Conservation (phyloP, 2,329 filamentous ascomycete species). For the Colletotrichum filicis region DNA sequence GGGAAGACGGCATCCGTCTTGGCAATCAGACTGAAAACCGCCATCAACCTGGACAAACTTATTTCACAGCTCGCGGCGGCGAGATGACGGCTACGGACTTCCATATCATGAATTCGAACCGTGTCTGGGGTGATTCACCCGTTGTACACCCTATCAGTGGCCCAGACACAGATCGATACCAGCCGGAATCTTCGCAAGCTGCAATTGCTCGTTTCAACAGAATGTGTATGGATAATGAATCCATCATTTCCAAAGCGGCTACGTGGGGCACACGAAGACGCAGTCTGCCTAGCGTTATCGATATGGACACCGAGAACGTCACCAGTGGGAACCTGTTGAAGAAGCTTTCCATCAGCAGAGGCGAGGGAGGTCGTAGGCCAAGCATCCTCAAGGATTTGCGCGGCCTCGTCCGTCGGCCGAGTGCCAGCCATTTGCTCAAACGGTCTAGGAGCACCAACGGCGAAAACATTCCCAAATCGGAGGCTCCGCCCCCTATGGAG, state of each 20-base stretch:
- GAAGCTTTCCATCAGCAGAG: constrained; percentile 65
- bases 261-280: constrained; percentile 77
- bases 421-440: constrained; percentile 56
- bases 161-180: constrained; percentile 45
- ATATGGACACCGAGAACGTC: constrained; percentile 66
- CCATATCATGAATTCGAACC: constrained; percentile 59
- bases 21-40: constrained; percentile 62
- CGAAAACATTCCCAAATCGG: constrained; percentile 43
- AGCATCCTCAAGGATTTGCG: constrained; percentile 62
- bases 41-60: constrained; percentile 59
- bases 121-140: constrained; percentile 62
- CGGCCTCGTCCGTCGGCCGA: constrained; percentile 62
- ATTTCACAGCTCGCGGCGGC: constrained; percentile 55
- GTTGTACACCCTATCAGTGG: constrained; percentile 56
- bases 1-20: constrained; percentile 53
- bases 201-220: constrained; percentile 65
- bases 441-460: constrained; percentile 56
- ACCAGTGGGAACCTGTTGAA: constrained; percentile 72
- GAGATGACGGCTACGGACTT: constrained; percentile 58
- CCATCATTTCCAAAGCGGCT: constrained; percentile 70
- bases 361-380: constrained; percentile 57
- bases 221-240: constrained; percentile 65
- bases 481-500: constrained; percentile 45
- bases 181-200: constrained; percentile 62
- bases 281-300: constrained; percentile 68